Evolutionary conservation across 2,329 filamentous ascomycete species (phyloP).

Genomic region (Aspergillus awamori): DNA sequence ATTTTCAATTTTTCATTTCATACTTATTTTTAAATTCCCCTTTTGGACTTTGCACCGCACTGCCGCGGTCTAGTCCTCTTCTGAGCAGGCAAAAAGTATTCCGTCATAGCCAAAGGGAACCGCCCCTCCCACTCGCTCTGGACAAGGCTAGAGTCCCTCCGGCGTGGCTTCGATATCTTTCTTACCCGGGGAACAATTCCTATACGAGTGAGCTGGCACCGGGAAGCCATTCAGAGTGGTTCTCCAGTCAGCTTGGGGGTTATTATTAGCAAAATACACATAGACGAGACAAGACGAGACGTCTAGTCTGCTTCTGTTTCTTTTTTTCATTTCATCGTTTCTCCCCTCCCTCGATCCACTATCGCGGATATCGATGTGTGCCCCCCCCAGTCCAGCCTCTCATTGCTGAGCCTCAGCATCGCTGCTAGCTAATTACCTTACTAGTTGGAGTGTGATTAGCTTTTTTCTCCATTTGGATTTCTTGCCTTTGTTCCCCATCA

Average conservation of each 20-base stretch:
- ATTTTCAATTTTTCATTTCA: too few species aligned
- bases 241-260: not conserved
- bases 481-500: not conserved
- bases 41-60: too few species aligned
- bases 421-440: not conserved
- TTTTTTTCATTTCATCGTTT: too few species aligned
- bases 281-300: not conserved
- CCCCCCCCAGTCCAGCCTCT: not conserved
- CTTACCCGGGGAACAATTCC: too few species aligned
- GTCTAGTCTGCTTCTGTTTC: not conserved
- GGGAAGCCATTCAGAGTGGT: not conserved
- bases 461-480: not conserved
- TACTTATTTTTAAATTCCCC: too few species aligned
- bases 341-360: not conserved
- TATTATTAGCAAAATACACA: not conserved
- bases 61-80: too few species aligned
- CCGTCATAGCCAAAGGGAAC: too few species aligned
- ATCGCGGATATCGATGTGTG: not conserved
- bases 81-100: too few species aligned
- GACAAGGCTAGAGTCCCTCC: too few species aligned
- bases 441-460: not conserved
- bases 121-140: too few species aligned
- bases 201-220: not conserved
- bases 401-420: not conserved
- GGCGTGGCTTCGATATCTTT: too few species aligned